Base-by-base conservation (phyloP, 257 asterid species). In the Solanum sitiens region DNA sequence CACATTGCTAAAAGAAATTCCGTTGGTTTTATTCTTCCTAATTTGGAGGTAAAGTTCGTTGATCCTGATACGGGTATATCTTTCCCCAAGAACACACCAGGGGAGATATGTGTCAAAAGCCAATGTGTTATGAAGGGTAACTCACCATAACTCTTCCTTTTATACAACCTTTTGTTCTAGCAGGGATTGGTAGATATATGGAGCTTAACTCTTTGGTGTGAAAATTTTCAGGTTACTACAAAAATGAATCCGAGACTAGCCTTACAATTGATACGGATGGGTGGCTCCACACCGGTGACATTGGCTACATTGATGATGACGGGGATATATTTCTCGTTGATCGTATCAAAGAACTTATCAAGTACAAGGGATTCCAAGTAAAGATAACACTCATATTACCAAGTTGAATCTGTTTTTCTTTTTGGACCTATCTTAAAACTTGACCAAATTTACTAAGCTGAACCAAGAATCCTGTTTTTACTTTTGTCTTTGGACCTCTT, bases 231-330 rank as follows among this genome's bases (percentile, higher is more conserved):
- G 98, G 99, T 21, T 97, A 95, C 92, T 95, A 93, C 91, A 95
- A 95, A 86, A 97, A 97, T 72, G 98, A 95, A 88, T 87, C 90
- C 8, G 98, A 97, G 91, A 97, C 98, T 7, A 85, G 89, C 35
- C 93, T 92, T 72, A 95, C 95, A 61, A 94, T 97, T 1, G 98
- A 97, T 88, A 89, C 93, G 88, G 93, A 95, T 4, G 97, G 97
- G 8, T 97, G 99, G 99, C 98, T 97, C 63, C 99, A 95, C 91
- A 95, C 98, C 0, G 98, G 99, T 12, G 99, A 97, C 88, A 93
- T 95, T 70, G 99, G 98, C 56, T 95, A 95, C 94, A 97, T 97
- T 4, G 98, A 97, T 77, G 96, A 93, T 2, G 98, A 93, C 63
- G 98, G 98, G 39, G 96, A 95, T 68, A 83, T 95, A 87, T 97